These are phyloP conservation scores for Dioscorea dumetorum DNA, from an alignment of 106 monocot genomes.

Conservation along the genomic window DNA sequence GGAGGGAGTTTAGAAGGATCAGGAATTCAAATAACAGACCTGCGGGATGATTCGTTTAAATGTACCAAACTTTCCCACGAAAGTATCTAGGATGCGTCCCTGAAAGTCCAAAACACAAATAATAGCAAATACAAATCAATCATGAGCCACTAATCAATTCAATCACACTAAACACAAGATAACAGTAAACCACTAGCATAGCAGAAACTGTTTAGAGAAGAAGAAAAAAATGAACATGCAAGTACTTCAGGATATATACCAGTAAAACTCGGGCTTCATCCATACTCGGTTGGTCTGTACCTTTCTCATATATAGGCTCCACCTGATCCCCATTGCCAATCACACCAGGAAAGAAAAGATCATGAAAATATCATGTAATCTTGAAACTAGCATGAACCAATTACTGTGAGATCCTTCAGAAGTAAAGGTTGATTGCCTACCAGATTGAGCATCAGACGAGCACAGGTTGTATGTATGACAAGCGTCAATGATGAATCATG, in stretches of 20 bases:
- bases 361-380: slow-evolving; percentile 2
- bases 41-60: slow-evolving; percentile 85
- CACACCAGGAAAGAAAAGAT: not conserved
- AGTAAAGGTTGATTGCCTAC: slow-evolving; percentile 21
- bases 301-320: slow-evolving; percentile 98
- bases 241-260: slow-evolving; percentile 25
- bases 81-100: slow-evolving; percentile 96
- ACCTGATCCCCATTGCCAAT: slow-evolving; percentile 37
- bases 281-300: slow-evolving; percentile 83
- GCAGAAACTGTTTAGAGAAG: not conserved
- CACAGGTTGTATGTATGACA: slow-evolving; percentile 93
- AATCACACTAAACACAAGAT: not conserved
- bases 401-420: too few relatives aligned
- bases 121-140: not conserved
- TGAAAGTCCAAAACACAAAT: slow-evolving; percentile 15
- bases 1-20: not conserved
- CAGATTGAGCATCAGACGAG: slow-evolving; percentile 94
- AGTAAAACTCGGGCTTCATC: slow-evolving; percentile 87
- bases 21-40: slow-evolving; percentile 20
- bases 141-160: not conserved
- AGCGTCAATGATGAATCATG: slow-evolving; percentile 93
- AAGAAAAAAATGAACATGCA: not conserved
- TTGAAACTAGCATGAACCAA: too few relatives aligned
- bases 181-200: not conserved
- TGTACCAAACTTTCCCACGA: slow-evolving; percentile 96